These are phyloP conservation scores for Heterobasidion occidentale DNA, from an alignment of 1,284 basidiomycete species.

Conservation along the genomic window DNA sequence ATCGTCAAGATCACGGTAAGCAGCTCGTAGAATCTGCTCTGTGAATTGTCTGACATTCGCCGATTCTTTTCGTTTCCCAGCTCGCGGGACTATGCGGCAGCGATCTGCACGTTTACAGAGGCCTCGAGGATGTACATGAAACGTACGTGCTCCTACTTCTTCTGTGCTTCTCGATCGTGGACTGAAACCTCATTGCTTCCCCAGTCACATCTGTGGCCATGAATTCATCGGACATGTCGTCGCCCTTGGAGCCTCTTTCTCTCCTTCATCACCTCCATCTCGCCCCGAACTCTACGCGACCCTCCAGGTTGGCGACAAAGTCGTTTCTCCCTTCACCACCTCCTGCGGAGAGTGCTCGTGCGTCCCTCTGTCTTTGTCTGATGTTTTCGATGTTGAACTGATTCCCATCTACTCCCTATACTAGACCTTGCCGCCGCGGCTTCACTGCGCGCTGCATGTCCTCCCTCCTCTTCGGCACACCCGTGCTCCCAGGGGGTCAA, in stretches of 20 bases:
- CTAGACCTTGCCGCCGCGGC: conserved; percentile 67
- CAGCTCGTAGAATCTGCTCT: neutral
- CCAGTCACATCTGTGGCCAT: conserved; percentile 66
- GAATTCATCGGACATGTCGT: conserved; percentile 80
- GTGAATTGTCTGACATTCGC: neutral
- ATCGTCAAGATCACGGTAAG: conserved; percentile 62
- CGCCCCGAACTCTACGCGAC: conserved; percentile 58
- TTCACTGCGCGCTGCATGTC: conserved; percentile 72
- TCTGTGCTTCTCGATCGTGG: neutral
- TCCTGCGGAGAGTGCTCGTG: conserved; percentile 80
- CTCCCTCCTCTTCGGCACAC: conserved; percentile 66
- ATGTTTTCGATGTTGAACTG: neutral
- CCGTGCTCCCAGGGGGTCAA: conserved; percentile 72
- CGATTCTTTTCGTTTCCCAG: conserved; percentile 23
- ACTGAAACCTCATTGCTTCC: conserved; percentile 1
- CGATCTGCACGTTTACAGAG: conserved; percentile 62
- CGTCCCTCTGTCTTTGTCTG: conserved; percentile 18
- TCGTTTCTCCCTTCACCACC: conserved; percentile 83
- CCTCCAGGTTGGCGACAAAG: conserved; percentile 72
- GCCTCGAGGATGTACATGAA: conserved; percentile 12
- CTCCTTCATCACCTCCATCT: conserved; percentile 25
- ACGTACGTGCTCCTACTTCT: neutral
- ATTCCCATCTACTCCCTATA: conserved; percentile 13
- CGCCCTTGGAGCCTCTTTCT: conserved; percentile 61
- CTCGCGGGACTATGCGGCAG: conserved; percentile 75